phyloP scores from a whole-genome alignment of 768 basidiomycete species.

The Rubroboletus satanas region DNA sequence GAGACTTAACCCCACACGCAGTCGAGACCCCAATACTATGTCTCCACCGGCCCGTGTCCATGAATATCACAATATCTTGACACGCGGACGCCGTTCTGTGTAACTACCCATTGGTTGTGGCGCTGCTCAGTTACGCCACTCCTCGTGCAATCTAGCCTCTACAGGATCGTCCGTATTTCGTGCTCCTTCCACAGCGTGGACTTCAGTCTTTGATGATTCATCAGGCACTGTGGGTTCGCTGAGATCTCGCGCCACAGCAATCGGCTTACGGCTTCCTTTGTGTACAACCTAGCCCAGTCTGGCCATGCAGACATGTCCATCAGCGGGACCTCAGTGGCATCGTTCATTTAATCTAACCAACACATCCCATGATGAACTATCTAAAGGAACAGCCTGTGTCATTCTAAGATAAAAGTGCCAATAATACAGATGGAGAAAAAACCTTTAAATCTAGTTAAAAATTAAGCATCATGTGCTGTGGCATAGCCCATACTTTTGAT shows the following conservation, averaged over 20 bases:
- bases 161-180: neutral
- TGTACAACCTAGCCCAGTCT: neutral
- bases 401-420: conserved; percentile 9
- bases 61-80: neutral
- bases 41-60: neutral
- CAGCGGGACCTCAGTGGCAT: conserved; percentile 4
- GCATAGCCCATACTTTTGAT: conserved; percentile 23
- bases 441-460: conserved; percentile 6
- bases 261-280: conserved; percentile 1
- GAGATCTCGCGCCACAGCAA: conserved; percentile 23
- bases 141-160: conserved; percentile 13
- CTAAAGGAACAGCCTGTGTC: conserved; percentile 3
- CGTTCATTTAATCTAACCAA: conserved; percentile 10
- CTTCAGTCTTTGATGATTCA: neutral
- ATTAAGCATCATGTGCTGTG: conserved; percentile 17
- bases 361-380: neutral
- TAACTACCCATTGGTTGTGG: neutral
- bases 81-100: conserved; percentile 1
- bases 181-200: conserved; percentile 15
- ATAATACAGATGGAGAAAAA: conserved; percentile 12
- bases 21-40: neutral
- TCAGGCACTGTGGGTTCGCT: conserved; percentile 20
- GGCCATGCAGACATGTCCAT: neutral
- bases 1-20: conserved; percentile 19
- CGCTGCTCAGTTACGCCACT: conserved; percentile 9